A percentile compares a stretch with the other conserved stretches of the same genome.
Evolutionary conservation across 139 green algal genomes (phyloP).

Genomic region (Closterium sp.): DNA sequence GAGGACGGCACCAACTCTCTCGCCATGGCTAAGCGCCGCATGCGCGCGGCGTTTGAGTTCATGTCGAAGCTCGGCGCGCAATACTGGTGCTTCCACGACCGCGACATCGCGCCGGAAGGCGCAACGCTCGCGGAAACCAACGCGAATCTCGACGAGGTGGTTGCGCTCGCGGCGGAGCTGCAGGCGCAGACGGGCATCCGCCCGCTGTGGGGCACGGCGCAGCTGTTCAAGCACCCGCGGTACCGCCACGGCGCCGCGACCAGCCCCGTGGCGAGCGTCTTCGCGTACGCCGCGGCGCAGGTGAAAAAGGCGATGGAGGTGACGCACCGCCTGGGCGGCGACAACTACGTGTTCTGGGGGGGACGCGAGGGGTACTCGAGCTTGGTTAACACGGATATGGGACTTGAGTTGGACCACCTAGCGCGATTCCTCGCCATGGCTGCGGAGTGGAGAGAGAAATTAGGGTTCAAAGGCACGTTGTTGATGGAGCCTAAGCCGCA

Average conservation of each 20-base stretch:
- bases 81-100: constrained; percentile 78
- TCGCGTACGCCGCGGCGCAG: constrained; percentile 61
- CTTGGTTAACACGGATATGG: constrained; percentile 74
- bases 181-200: constrained; percentile 29
- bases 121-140: constrained; percentile 23
- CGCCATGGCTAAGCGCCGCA: constrained; percentile 55
- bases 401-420: constrained; percentile 64
- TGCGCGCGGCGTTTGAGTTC: constrained; percentile 73
- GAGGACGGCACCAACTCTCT: constrained; percentile 33
- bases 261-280: constrained; percentile 60
- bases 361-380: constrained; percentile 73
- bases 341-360: constrained; percentile 74
- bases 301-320: constrained; percentile 61
- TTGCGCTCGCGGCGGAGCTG: constrained; percentile 26
- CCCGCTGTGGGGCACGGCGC: constrained; percentile 71
- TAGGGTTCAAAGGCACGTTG: constrained; percentile 57
- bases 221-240: constrained; percentile 75
- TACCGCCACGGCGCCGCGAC: constrained; percentile 73
- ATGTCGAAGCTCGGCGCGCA: constrained; percentile 70
- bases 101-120: constrained; percentile 46
- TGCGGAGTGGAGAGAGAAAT: constrained; percentile 57
- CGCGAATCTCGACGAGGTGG: constrained; percentile 36
- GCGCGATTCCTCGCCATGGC: constrained; percentile 61
- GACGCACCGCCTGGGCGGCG: constrained; percentile 34
- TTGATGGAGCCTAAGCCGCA: constrained; percentile 77